Evolutionary conservation across 2,329 filamentous ascomycete species (phyloP), one percentile per base, ranked within the genome.

Genomic region (Fusarium dlaminii): DNA sequence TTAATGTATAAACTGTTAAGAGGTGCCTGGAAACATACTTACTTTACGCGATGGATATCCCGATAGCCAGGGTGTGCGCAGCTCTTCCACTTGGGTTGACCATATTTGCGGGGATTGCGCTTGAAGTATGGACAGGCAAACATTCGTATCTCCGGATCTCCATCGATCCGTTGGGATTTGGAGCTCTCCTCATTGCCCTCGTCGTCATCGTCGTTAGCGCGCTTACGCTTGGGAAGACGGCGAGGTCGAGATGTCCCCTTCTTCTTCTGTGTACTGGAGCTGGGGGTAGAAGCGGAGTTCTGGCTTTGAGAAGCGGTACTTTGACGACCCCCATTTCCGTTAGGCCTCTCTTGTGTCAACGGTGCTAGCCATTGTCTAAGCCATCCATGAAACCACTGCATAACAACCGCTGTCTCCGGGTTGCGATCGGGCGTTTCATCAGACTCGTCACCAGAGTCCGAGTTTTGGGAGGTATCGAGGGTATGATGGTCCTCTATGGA

Each of bases 401-500:
- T 39, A 3, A n/a, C 4, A 22, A 4, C 24, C 3, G 17, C 34
- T 3, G 32, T 54, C 17, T 52, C 49, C 4, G 34, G n/a, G 5
- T 49, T 49, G 2, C 3, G n/a, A 1, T 14, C 7, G 8, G 22
- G 39, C 12, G 22, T 15, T 22, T 5, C 24, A 14, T 29, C 18
- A 9, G 43, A 46, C 1, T 14, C 24, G 5, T 14, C 43, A 20
- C 24, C 1, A 20, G 24, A 46, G 24, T 6, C 12, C 1, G 43
- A 46, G 24, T 6, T 18, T 29, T 46, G 43, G 12, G 43, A 46
- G 1, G 43, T 46, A 15, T 14, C 5, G 12, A 13, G 11, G 8
- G 18, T 14, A 9, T 3, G 0, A 5, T 15, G 0, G 4, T 22
- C 43, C 0, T 15, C 43, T 0, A 0, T 7, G 5, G 43, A 14